Percentiles rank a stretch among this genome's conserved stretches.
phyloP scores from a whole-genome alignment of 2,329 filamentous ascomycete species.

The Neonectria neomacrospora region DNA sequence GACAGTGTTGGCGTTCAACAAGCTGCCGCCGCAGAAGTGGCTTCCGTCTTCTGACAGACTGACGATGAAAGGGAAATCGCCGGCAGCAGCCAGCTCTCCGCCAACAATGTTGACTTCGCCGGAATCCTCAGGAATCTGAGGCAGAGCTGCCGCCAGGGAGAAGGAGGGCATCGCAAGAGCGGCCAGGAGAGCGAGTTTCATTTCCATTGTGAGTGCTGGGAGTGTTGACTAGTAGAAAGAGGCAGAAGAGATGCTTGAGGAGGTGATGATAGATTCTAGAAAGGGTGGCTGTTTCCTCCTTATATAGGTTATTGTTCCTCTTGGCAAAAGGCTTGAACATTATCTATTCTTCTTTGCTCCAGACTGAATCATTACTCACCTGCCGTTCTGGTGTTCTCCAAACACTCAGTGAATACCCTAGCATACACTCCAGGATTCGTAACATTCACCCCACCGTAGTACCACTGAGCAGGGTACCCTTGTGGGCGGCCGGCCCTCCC shows the following conservation, averaged over 20 bases:
- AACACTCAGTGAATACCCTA: too few relatives aligned
- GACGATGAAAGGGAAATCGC: slow-evolving; percentile 50
- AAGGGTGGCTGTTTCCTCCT: neutral
- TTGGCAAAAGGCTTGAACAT: neutral
- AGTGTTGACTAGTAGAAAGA: slow-evolving; percentile 2
- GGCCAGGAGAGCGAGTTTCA: slow-evolving; percentile 29
- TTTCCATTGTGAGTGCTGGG: slow-evolving; percentile 18
- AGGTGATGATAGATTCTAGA: neutral
- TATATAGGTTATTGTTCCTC: neutral
- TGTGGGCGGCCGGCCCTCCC: too few relatives aligned
- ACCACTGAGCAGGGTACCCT: too few relatives aligned
- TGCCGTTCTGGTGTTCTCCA: neutral
- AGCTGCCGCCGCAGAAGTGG: slow-evolving; percentile 46
- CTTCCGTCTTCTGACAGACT: slow-evolving; percentile 31
- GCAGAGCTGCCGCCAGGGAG: slow-evolving; percentile 31
- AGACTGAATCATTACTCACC: neutral
- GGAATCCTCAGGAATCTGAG: slow-evolving; percentile 17
- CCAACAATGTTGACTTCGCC: slow-evolving; percentile 39
- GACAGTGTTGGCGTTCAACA: slow-evolving; percentile 48
- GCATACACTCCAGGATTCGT: too few relatives aligned
- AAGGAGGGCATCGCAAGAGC: slow-evolving; percentile 10
- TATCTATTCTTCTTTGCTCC: neutral
- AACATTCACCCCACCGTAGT: too few relatives aligned
- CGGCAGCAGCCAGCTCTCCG: slow-evolving; percentile 36
- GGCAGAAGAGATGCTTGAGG: slow-evolving; percentile 17